Conservation (phyloP, 495 filamentous ascomycete genomes). For the Hypoxylon fuscum region DNA sequence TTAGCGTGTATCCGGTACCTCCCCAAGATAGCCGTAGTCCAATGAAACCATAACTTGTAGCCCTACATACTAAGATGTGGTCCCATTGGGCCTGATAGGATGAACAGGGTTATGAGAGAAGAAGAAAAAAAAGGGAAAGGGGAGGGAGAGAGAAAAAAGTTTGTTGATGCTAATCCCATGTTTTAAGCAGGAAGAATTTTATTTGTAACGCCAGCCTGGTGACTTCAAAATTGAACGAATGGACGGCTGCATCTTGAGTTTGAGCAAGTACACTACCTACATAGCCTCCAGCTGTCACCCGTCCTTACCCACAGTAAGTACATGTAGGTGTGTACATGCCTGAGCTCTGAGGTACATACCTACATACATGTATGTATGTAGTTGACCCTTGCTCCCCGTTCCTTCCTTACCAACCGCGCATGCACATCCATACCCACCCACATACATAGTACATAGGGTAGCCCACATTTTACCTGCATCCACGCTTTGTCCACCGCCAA, state of each 20-base stretch:
- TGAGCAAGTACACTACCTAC: no score
- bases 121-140: conserved; percentile 4
- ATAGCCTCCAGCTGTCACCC: no score
- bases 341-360: background rate
- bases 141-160: no score
- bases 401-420: conserved; percentile 19
- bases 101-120: conserved; percentile 7
- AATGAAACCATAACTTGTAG: conserved; percentile 2
- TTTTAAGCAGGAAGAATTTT: background rate
- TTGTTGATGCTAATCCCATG: background rate
- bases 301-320: background rate
- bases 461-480: background rate
- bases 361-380: background rate
- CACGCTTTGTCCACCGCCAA: conserved; percentile 26
- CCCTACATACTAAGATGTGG: conserved; percentile 14
- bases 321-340: conserved; percentile 1
- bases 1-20: no score
- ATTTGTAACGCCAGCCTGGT: background rate
- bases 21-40: background rate
- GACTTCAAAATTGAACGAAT: no score
- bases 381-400: conserved; percentile 12
- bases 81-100: conserved; percentile 9
- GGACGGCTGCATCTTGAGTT: background rate
- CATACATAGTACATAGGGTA: no score
- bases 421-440: conserved; percentile 7